phyloP scores from a whole-genome alignment of 2,329 filamentous ascomycete genomes.

The Trematosphaeria pertusa region DNA sequence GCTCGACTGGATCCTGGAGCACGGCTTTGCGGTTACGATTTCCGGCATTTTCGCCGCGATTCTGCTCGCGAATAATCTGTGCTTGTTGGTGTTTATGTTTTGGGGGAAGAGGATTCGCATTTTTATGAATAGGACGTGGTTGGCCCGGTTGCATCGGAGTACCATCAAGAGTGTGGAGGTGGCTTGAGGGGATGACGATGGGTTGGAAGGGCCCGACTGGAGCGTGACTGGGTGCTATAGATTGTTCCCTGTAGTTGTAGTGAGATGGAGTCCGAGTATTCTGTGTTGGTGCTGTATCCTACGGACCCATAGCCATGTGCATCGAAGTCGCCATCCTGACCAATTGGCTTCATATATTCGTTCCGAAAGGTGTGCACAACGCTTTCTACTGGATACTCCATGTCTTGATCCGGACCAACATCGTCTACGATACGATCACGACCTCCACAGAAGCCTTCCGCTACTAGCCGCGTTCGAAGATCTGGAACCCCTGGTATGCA shows the following conservation, averaged over 20 bases:
- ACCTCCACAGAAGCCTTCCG: slow-evolving; percentile 4
- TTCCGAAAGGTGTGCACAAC: slow-evolving; percentile 7
- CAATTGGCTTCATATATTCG: slow-evolving; percentile 7
- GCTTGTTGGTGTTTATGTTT: slow-evolving; percentile 43
- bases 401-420: slow-evolving; percentile 6
- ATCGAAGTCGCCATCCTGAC: slow-evolving; percentile 11
- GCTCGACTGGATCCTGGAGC: slow-evolving; percentile 43
- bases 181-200: slow-evolving; percentile 16
- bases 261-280: no score
- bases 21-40: slow-evolving; percentile 44
- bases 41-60: slow-evolving; percentile 44
- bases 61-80: slow-evolving; percentile 42
- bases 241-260: no score
- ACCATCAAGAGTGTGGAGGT: slow-evolving; percentile 31
- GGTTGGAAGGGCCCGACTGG: no score
- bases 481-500: slow-evolving; percentile 15
- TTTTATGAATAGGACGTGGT: slow-evolving; percentile 37
- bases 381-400: slow-evolving; percentile 5
- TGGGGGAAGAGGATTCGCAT: slow-evolving; percentile 43
- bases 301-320: slow-evolving; percentile 3
- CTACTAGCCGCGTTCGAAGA: slow-evolving; percentile 6
- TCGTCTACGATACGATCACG: slow-evolving; percentile 1
- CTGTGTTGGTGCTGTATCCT: no score
- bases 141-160: slow-evolving; percentile 39
- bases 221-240: no score